These are phyloP conservation scores for Strombidium stylifer DNA, from an alignment of 73 alveolate species.

Conservation along the genomic window DNA sequence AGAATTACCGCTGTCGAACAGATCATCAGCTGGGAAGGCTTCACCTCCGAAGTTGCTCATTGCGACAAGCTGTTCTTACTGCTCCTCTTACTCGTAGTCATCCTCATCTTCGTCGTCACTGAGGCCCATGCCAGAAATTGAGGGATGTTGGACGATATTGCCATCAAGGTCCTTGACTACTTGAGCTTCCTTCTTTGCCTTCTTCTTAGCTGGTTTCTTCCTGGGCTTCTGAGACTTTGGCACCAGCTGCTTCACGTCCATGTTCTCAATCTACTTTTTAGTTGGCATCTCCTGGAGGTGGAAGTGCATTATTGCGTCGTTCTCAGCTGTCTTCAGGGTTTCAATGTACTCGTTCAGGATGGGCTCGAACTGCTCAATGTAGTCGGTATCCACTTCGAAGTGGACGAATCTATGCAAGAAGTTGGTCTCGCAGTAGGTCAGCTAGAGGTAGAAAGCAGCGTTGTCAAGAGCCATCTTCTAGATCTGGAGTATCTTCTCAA, in stretches of 20 bases:
- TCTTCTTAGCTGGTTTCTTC: constrained; percentile 26
- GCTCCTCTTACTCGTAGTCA: not conserved
- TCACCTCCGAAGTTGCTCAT: too few relatives aligned
- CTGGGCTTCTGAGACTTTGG: constrained; percentile 43
- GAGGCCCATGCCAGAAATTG: too few relatives aligned
- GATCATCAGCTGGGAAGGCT: too few relatives aligned
- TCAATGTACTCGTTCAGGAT: constrained; percentile 54
- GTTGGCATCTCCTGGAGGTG: constrained; percentile 58
- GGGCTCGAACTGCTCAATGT: constrained; percentile 36
- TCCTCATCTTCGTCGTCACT: not conserved
- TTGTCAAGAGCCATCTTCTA: constrained; percentile 14
- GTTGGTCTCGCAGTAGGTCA: constrained; percentile 77
- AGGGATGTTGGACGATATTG: constrained; percentile 22
- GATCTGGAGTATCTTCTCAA: not conserved
- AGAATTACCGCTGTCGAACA: not conserved
- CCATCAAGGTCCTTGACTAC: constrained; percentile 35
- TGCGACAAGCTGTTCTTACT: too few relatives aligned
- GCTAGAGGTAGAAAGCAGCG: constrained; percentile 64
- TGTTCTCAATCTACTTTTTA: constrained; percentile 19
- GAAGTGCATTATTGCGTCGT: constrained; percentile 57
- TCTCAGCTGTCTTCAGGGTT: constrained; percentile 39
- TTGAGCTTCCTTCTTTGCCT: constrained; percentile 22
- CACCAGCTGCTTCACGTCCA: constrained; percentile 32
- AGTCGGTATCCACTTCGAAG: constrained; percentile 56
- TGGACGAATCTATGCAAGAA: constrained; percentile 86